Base-by-base conservation (phyloP, 2,329 filamentous ascomycete species). In the Cercospora berteroae region DNA sequence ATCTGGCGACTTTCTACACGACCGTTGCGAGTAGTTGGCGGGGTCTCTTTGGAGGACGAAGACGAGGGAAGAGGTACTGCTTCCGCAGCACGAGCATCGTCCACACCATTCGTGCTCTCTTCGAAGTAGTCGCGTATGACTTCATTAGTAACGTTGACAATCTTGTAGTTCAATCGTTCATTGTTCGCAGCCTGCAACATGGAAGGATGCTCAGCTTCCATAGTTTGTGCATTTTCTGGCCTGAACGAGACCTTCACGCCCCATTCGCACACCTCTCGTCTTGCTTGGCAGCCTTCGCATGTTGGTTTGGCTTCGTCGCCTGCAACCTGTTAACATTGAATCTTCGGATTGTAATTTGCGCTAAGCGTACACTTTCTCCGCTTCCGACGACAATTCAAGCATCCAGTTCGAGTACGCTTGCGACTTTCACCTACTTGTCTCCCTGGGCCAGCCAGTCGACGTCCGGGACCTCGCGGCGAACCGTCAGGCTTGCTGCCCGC, bases 341-440 rank as follows among this genome's bases (percentile, higher is more conserved):
- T 33, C 42, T 58, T 6, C 1, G 18, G 44, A 44, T 9, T 9
- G n/a, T n/a, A n/a, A n/a, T 16, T 4, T 58, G 56, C 50, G 44
- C 13, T 7, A 20, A 52, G 55, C 71, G 50, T 68, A 74, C 75
- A 77, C 67, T 78, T 77, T 62, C 75, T 71, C 33, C 76, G 72
- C 60, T 77, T 75, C 23, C 74, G 69, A 23, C 76, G 73, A 66
- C 76, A 78, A 55, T 77, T 78, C 68, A 78, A 58, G 69, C 76
- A 78, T 20, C 76, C 76, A 18, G 75, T 77, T 50, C 76, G 69
- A 13, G 75, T 77, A 16, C 76, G 70, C 65, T 76, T 77, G 52
- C 61, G 61, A 58, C 61, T 64, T 44, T 64, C 50, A 44, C 61
- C 61, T 29, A 64, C 61, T 39, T 44, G 61, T 64, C 61, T 52